Evolutionary conservation across 1,284 basidiomycete genomes (phyloP).

Genomic region (Mycocalia duriaeana): DNA sequence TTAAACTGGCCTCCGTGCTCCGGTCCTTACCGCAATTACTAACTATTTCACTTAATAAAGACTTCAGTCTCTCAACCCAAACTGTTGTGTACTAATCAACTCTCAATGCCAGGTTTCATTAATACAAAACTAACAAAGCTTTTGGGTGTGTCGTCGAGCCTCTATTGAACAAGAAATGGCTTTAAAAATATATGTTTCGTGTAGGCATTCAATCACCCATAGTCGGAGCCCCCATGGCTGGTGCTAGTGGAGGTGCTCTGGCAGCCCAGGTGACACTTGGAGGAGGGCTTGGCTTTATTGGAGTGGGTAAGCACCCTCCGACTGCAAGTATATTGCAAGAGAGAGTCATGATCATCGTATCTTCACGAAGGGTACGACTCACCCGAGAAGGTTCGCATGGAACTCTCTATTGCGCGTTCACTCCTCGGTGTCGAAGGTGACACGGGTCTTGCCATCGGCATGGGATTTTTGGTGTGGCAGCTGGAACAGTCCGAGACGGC

Average conservation of each 20-base stretch:
- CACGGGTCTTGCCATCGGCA: constrained; percentile 54
- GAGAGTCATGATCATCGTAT: too few species aligned
- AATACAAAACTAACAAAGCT: constrained; percentile 13
- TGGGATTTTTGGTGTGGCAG: constrained; percentile 70
- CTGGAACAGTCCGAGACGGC: constrained; percentile 43
- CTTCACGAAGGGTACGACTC: constrained; percentile 38
- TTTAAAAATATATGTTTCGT: not conserved
- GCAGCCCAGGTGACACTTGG: constrained; percentile 57
- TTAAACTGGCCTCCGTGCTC: too few species aligned
- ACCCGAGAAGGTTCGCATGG: constrained; percentile 36
- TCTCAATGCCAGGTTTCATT: too few species aligned
- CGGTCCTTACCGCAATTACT: too few species aligned
- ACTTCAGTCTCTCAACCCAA: too few species aligned
- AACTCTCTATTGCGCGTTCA: constrained; percentile 45
- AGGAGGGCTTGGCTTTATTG: constrained; percentile 70
- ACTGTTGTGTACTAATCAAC: too few species aligned
- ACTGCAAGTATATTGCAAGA: too few species aligned
- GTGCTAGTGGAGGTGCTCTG: constrained; percentile 44
- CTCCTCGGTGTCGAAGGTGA: constrained; percentile 27
- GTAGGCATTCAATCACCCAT: constrained; percentile 54
- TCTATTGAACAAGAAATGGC: not conserved
- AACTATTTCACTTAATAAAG: too few species aligned
- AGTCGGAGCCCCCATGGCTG: constrained; percentile 64
- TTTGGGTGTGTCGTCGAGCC: constrained; percentile 8
- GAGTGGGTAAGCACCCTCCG: constrained; percentile 43